phyloP scores from a whole-genome alignment of 2,329 filamentous ascomycete genomes.

The Stagonosporopsis rhizophila region DNA sequence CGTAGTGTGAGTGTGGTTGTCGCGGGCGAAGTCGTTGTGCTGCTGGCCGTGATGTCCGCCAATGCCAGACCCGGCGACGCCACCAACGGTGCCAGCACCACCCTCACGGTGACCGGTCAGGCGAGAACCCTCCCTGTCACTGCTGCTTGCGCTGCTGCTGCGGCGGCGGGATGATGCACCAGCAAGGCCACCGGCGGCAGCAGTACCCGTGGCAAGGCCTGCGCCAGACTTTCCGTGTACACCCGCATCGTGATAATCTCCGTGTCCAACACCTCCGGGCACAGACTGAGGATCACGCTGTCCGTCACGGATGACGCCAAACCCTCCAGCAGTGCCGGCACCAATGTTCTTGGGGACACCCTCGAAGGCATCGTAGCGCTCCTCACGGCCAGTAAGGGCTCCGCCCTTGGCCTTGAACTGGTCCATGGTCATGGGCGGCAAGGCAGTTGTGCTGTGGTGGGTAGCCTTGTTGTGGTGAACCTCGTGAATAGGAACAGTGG shows the following conservation, averaged over 20 bases:
- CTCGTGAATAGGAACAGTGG: conserved; percentile 75
- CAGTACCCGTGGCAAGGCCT: conserved; percentile 1
- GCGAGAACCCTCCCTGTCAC: not conserved
- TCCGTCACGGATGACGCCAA: conserved; percentile 24
- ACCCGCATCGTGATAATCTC: conserved; percentile 24
- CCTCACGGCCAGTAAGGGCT: conserved; percentile 60
- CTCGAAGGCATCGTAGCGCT: conserved; percentile 66
- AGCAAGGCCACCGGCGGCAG: not conserved
- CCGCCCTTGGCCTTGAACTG: conserved; percentile 69
- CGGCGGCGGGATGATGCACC: not conserved
- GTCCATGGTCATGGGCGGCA: conserved; percentile 69
- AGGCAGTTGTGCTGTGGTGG: conserved; percentile 69
- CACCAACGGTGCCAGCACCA: conserved; percentile 22
- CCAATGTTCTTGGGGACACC: conserved; percentile 65
- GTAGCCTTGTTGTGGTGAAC: conserved; percentile 71
- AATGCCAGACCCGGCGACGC: conserved; percentile 17
- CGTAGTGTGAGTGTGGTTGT: conserved; percentile 7
- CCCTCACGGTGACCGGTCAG: not conserved
- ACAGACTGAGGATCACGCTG: conserved; percentile 23
- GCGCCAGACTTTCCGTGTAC: conserved; percentile 10
- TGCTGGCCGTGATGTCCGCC: conserved; percentile 13
- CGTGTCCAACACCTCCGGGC: conserved; percentile 22
- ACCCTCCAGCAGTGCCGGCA: conserved; percentile 31
- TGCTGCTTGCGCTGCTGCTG: not conserved
- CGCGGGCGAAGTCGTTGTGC: conserved; percentile 16